phyloP scores from a whole-genome alignment of 208 protist genomes.

The Herpetomonas samuelpessoai region DNA sequence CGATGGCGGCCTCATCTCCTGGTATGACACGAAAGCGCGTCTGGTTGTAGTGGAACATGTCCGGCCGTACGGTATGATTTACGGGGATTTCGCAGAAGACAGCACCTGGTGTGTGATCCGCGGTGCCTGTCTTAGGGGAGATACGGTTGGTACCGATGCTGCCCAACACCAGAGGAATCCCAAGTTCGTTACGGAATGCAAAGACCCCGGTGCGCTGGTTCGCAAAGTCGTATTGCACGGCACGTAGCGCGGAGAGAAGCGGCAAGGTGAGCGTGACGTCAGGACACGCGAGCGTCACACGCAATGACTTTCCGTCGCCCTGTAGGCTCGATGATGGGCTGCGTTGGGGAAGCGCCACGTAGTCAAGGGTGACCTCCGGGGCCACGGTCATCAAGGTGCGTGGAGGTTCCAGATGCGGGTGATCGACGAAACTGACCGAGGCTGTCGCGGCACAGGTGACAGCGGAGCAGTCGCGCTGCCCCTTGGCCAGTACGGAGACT shows the following conservation, averaged over 20 bases:
- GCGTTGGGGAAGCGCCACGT: constrained; percentile 5
- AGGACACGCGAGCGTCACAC: constrained; percentile 19
- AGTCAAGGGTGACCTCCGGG: constrained; percentile 35
- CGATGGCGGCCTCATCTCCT: constrained; percentile 9
- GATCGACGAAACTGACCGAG: constrained; percentile 20
- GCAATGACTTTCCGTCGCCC: constrained; percentile 19
- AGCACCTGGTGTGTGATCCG: neutral
- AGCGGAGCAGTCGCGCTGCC: constrained; percentile 20
- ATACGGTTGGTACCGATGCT: neutral
- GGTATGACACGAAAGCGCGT: constrained; percentile 30
- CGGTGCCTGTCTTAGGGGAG: neutral
- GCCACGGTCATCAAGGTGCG: constrained; percentile 26
- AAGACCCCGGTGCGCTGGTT: constrained; percentile 11
- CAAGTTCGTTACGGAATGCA: constrained; percentile 32
- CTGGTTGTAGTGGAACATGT: constrained; percentile 25
- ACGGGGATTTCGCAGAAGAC: neutral
- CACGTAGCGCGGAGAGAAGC: constrained; percentile 18
- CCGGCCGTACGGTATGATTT: neutral
- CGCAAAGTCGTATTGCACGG: constrained; percentile 4
- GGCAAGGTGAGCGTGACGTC: constrained; percentile 30
- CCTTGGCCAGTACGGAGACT: constrained; percentile 17
- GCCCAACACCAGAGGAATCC: constrained; percentile 22
- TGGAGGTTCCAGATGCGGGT: constrained; percentile 11
- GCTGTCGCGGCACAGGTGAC: constrained; percentile 10
- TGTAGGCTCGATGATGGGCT: neutral